Conservation (phyloP, 371 early-diverging fungal genomes). For the Zancudomyces culisetae region DNA sequence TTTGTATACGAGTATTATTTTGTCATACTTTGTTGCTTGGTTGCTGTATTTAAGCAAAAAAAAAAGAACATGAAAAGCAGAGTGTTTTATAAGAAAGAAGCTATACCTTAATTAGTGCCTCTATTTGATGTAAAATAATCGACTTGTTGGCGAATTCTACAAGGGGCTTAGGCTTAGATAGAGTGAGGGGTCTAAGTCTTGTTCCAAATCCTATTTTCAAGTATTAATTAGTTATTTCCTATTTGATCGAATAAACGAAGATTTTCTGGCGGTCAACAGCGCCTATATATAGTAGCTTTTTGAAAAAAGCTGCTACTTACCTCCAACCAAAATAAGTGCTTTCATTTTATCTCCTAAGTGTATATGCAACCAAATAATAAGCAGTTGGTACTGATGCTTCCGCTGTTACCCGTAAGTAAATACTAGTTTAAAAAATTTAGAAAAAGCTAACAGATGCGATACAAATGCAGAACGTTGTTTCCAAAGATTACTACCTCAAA, state of each 20-base stretch:
- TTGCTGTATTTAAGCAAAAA: no score
- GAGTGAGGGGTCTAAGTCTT: conserved; percentile 93
- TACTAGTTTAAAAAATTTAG: no score
- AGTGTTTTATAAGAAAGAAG: no score
- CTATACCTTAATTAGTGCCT: conserved; percentile 84
- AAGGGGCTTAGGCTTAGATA: conserved; percentile 96
- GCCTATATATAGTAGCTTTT: neutral
- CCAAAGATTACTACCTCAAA: no score
- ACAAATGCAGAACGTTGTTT: no score
- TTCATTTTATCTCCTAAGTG: conserved; percentile 40
- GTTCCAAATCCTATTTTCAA: conserved; percentile 81
- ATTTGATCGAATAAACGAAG: neutral
- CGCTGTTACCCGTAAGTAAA: no score
- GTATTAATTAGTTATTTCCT: neutral
- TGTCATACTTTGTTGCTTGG: no score
- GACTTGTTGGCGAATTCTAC: conserved; percentile 98
- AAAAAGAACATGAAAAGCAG: neutral
- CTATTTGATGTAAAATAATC: conserved; percentile 98
- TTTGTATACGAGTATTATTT: no score
- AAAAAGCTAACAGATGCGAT: no score
- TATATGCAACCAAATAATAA: neutral
- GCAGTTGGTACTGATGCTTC: no score
- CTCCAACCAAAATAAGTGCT: conserved; percentile 97
- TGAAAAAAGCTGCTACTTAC: no score
- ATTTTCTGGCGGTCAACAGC: neutral